A percentile compares a stretch with the other conserved stretches of the same genome.
Conservation (phyloP, 163 green algal genomes). For the Scenedesmus sp. region DNA sequence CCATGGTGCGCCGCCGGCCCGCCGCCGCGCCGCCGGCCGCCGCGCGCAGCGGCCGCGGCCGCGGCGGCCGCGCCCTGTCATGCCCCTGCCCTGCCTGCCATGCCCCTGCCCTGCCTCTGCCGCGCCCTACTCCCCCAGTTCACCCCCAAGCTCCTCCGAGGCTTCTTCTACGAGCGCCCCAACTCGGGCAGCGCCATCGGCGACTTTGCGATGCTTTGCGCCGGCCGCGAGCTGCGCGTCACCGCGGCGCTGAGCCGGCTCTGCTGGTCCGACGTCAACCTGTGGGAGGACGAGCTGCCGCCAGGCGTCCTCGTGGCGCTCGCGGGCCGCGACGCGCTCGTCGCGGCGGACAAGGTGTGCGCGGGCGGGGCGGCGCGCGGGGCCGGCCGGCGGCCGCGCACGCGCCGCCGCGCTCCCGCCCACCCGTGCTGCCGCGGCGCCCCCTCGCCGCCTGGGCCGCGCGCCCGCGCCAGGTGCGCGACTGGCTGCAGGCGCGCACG, state of each 20-base stretch:
- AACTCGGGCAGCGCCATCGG: conserved; percentile 1
- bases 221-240: conserved; percentile 49
- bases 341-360: conserved; percentile 53
- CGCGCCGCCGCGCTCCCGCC: too few species aligned
- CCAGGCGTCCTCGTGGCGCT: conserved; percentile 55
- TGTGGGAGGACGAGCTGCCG: conserved; percentile 63
- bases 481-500: conserved; percentile 27
- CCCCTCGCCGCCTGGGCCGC: not conserved
- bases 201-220: conserved; percentile 46
- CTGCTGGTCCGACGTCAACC: conserved; percentile 56
- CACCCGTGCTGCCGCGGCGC: not conserved
- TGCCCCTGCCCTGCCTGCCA: not conserved
- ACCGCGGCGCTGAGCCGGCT: conserved; percentile 44
- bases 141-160: conserved; percentile 59
- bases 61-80: conserved; percentile 10
- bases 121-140: conserved; percentile 29
- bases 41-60: too few species aligned
- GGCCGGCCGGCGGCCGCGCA: not conserved
- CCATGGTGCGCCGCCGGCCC: too few species aligned
- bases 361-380: not conserved
- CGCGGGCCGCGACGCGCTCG: conserved; percentile 52
- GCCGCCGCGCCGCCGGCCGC: too few species aligned
- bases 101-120: not conserved
- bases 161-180: conserved; percentile 62
- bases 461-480: conserved; percentile 45